A percentile compares a stretch with the other conserved stretches of the same genome.
Conservation (phyloP, 2,329 filamentous ascomycete species). For the Alternaria consortialis region DNA sequence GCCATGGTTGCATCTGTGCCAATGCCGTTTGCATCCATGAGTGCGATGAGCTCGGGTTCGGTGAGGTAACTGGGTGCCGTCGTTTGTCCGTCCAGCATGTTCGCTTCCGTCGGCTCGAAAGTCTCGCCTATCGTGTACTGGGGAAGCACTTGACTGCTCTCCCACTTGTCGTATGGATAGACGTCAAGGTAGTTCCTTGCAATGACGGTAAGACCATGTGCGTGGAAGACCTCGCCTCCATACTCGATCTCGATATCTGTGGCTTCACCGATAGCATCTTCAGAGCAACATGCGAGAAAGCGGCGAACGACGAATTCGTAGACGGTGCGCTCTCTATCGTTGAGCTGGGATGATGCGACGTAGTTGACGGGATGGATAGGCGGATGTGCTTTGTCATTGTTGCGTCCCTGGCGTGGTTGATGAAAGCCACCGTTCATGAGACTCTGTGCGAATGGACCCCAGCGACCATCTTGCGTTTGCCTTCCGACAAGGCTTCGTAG, state of each 20-base stretch:
- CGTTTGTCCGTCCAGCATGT: slow-evolving; percentile 91
- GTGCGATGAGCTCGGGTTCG: slow-evolving; percentile 90
- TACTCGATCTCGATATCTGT: slow-evolving; percentile 88
- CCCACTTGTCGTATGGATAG: slow-evolving; percentile 97
- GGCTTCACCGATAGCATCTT: slow-evolving; percentile 86
- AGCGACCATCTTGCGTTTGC: slow-evolving; percentile 77
- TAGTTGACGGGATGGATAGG: slow-evolving; percentile 97
- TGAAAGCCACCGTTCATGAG: slow-evolving; percentile 80
- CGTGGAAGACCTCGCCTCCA: slow-evolving; percentile 81
- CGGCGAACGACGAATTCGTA: slow-evolving; percentile 93
- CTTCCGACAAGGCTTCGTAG: slow-evolving; percentile 81
- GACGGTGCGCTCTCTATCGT: slow-evolving; percentile 74
- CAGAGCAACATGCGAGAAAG: slow-evolving; percentile 94
- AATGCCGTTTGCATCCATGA: slow-evolving; percentile 99
- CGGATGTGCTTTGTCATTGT: slow-evolving; percentile 97
- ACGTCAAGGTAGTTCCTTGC: slow-evolving; percentile 95
- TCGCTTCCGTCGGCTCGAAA: slow-evolving; percentile 88
- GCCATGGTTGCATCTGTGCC: slow-evolving; percentile 99
- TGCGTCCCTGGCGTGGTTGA: slow-evolving; percentile 80
- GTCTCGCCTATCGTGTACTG: slow-evolving; percentile 79
- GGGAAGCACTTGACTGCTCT: slow-evolving; percentile 82
- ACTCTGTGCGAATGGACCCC: slow-evolving; percentile 81
- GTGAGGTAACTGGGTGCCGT: slow-evolving; percentile 85
- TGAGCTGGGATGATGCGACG: slow-evolving; percentile 68
- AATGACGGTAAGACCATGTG: slow-evolving; percentile 83